Evolutionary conservation across 2,329 filamentous ascomycete genomes (phyloP).

Genomic region (Arthrinium puccinioides): DNA sequence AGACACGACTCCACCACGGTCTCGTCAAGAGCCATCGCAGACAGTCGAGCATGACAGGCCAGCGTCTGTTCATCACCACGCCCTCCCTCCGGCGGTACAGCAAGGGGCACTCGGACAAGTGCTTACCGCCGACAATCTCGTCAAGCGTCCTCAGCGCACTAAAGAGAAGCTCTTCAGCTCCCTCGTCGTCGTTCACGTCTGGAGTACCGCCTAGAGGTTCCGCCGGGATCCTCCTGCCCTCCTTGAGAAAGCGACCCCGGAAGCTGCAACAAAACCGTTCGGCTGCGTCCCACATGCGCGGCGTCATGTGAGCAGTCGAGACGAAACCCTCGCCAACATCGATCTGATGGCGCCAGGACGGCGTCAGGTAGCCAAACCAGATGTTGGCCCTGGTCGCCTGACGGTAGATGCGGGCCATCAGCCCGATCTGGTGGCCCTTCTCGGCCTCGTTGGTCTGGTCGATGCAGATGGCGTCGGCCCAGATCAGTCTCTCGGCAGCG

Average conservation of each 20-base stretch:
- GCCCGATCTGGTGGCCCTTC: neutral
- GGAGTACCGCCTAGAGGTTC: neutral
- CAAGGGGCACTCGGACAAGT: neutral
- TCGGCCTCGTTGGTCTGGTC: neutral
- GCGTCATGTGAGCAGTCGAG: neutral
- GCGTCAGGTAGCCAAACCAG: neutral
- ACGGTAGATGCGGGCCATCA: neutral
- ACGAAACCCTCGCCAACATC: neutral
- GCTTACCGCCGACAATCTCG: neutral
- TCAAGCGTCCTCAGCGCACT: neutral
- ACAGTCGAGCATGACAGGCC: neutral
- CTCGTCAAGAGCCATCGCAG: neutral
- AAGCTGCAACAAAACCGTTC: neutral
- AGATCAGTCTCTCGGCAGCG: neutral
- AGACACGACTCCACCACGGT: neutral
- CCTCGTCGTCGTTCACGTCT: neutral
- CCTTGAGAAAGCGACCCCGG: neutral
- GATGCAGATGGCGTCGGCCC: constrained; percentile 1
- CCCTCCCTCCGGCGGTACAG: neutral
- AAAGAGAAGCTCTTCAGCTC: neutral
- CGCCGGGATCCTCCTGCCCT: neutral
- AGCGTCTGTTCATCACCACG: neutral
- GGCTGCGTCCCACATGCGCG: neutral
- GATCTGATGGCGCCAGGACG: neutral
- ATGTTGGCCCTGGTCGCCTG: neutral